Base-by-base conservation (phyloP, 441 rosid species). In the Pelargonium cotyledonis region DNA sequence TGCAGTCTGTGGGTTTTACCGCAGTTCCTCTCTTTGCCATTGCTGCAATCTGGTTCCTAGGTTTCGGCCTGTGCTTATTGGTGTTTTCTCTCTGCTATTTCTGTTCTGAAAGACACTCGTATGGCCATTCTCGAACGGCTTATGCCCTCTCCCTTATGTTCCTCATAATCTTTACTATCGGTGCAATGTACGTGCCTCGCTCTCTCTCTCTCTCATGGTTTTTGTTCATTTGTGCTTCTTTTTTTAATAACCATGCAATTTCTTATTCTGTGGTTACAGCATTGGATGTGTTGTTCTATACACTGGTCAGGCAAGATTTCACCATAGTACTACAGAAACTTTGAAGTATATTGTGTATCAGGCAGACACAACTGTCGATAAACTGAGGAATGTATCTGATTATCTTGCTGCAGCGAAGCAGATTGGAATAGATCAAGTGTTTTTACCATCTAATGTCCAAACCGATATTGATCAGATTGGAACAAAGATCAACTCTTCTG, bases 1-100 rank as follows among this genome's bases (percentile, higher is more conserved):
- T 83, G 75, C 85, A 89, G 95, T 89, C 96, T 14, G 89, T 86
- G 40, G 82, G 81, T 38, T 86, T 72, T 72, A 81, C 85, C 5
- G 88, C 89, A 6, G 84, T 81, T 41, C 92, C 94, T 12, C 82
- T 91, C 70, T 77, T 83, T 64, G 71, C 71, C 62, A 65, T 77
- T n/a, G 92, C 92, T 5, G 66, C 66, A 18, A 77, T 75, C 10
- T 91, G 97, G 92, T 89, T 89, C 68, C 70, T 80, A 47, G 60
- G 83, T 23, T 75, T 86, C 10, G 94, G 86, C 44, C 31, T 84
- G 60, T 78, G 80, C 76, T 79, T 91, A 62, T 11, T 78, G 15
- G 57, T 81, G 68, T 77, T 85, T 66, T 92, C 94, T 70, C 76
- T 88, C 72, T 82, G 89, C 65, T 81, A 78, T 76, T 87, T 88